Percentiles rank a stretch among this genome's conserved stretches.
Evolutionary conservation across 768 basidiomycete genomes (phyloP).

Genomic region (Hypsizygus marmoreus): DNA sequence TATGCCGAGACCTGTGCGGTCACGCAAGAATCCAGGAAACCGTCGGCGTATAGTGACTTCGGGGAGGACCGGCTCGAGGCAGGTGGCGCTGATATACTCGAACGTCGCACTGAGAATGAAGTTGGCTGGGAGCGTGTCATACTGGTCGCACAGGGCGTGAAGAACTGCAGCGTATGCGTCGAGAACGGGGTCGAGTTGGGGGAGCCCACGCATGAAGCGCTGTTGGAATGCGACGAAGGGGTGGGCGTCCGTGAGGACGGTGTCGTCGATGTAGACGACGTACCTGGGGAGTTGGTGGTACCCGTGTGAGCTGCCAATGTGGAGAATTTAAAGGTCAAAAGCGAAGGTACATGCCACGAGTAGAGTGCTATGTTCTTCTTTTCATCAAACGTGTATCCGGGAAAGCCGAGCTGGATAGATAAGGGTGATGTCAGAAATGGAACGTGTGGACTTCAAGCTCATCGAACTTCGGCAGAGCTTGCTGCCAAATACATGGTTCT

Average conservation of each 20-base stretch:
- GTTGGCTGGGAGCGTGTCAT: slow-evolving; percentile 13
- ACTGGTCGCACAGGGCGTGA: slow-evolving; percentile 6
- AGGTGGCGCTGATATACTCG: slow-evolving; percentile 13
- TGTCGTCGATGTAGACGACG: slow-evolving; percentile 19
- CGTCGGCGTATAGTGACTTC: background rate
- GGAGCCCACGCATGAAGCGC: slow-evolving; percentile 5
- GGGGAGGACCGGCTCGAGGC: slow-evolving; percentile 11
- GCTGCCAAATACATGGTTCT: slow-evolving; percentile 1
- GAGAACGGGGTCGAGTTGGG: slow-evolving; percentile 17
- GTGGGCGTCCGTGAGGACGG: background rate
- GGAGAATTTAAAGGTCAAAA: no score
- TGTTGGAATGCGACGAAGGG: slow-evolving; percentile 10
- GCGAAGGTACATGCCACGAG: slow-evolving; percentile 16
- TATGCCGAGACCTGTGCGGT: slow-evolving; percentile 10
- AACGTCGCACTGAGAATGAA: slow-evolving; percentile 13
- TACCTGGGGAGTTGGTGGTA: slow-evolving; percentile 11
- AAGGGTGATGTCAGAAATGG: background rate
- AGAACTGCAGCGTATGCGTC: slow-evolving; percentile 10
- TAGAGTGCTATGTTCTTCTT: slow-evolving; percentile 11
- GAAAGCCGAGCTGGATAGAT: slow-evolving; percentile 4
- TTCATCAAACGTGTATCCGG: slow-evolving; percentile 9
- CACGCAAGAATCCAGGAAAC: slow-evolving; percentile 17
- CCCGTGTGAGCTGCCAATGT: no score
- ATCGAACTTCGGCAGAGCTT: slow-evolving; percentile 1
- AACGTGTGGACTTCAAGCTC: background rate